Evolutionary conservation across 306 rosid genomes (phyloP).

Genomic region (Senna siamea): DNA sequence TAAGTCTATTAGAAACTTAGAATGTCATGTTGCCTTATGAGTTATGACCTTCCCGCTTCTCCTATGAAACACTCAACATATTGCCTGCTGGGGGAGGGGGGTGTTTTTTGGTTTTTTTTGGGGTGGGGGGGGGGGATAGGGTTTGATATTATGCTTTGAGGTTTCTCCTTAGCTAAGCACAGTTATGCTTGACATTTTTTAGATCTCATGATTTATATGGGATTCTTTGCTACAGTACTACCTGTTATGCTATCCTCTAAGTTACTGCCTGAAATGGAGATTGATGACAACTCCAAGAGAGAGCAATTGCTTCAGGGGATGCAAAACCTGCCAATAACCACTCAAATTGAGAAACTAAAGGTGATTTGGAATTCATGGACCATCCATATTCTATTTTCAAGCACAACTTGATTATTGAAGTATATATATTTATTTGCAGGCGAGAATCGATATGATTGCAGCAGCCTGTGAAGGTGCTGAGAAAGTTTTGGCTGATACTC

Average conservation of each 20-base stretch:
- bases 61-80: not conserved
- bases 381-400: not conserved
- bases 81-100: not conserved
- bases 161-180: not conserved
- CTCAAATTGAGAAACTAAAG: conserved; percentile 84
- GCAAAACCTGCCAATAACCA: conserved; percentile 75
- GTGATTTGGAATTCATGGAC: conserved; percentile 42
- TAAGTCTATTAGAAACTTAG: not conserved
- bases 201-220: not conserved
- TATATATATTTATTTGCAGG: conserved; percentile 46
- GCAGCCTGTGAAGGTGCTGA: conserved; percentile 96
- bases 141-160: not conserved
- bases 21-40: not conserved
- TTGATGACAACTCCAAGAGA: conserved; percentile 70
- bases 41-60: not conserved
- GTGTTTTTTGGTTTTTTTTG: not conserved
- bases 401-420: not conserved
- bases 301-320: conserved; percentile 84
- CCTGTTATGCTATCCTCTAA: conserved; percentile 93
- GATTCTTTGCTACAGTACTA: conserved; percentile 52
- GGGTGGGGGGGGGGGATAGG: not conserved
- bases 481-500: conserved; percentile 88
- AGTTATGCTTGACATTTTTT: not conserved
- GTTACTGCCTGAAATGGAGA: conserved; percentile 92
- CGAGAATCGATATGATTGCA: conserved; percentile 84